Percentiles rank a stretch among this genome's conserved stretches.
Conservation (phyloP, 768 basidiomycete genomes). For the Leucocoprinus sp. region DNA sequence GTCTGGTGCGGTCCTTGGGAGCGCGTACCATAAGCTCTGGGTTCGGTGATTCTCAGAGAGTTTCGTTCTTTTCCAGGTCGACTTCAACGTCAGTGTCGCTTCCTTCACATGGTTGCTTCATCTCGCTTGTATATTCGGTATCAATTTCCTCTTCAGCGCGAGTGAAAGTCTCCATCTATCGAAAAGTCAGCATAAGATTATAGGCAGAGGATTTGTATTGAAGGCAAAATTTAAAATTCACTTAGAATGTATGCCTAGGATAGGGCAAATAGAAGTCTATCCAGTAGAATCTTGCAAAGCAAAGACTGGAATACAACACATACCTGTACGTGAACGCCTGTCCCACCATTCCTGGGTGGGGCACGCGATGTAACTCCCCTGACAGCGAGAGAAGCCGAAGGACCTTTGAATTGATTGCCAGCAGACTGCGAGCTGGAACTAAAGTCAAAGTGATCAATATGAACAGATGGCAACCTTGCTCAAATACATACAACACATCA, state of each 20-base stretch:
- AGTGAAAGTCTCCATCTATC: slow-evolving; percentile 42
- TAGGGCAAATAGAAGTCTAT: too few species aligned
- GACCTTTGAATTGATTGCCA: background rate
- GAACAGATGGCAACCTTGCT: background rate
- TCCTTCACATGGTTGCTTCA: slow-evolving; percentile 15
- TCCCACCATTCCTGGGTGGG: slow-evolving; percentile 2
- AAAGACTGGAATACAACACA: slow-evolving; percentile 4
- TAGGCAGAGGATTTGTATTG: background rate
- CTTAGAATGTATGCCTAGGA: too few species aligned
- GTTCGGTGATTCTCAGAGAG: slow-evolving; percentile 7
- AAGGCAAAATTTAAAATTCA: too few species aligned
- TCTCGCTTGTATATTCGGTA: slow-evolving; percentile 17
- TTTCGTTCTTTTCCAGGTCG: slow-evolving; percentile 18
- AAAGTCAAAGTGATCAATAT: background rate
- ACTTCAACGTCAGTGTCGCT: slow-evolving; percentile 26
- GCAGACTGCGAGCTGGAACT: slow-evolving; percentile 3
- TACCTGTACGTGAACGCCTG: slow-evolving; percentile 42
- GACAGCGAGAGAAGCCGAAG: background rate
- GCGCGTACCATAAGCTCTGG: slow-evolving; percentile 1
- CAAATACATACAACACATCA: slow-evolving; percentile 36
- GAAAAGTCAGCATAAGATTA: background rate
- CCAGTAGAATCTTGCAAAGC: background rate
- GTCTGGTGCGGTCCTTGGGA: background rate
- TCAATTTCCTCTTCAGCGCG: slow-evolving; percentile 24
- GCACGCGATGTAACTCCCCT: slow-evolving; percentile 13